Evolutionary conservation across 805 yeast genomes (phyloP), one percentile per base, ranked within the genome.

Genomic region (Myxozyma sirexii): DNA sequence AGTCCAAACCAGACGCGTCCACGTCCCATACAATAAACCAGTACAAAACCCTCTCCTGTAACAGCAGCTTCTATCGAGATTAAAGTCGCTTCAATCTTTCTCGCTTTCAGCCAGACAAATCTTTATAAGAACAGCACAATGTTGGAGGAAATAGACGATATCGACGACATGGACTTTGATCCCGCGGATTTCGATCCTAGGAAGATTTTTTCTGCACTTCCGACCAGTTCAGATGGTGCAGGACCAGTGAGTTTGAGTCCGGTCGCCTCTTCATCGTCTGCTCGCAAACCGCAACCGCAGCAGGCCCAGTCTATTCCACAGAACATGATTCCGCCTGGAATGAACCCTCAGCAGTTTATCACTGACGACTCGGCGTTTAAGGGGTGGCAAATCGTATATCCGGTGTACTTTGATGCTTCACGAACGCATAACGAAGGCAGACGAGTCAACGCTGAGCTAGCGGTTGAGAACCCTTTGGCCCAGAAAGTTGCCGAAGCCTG

Each of bases 101-200:
- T n/a, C n/a, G n/a, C n/a, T n/a, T n/a, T n/a, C n/a, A n/a, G n/a
- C n/a, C n/a, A n/a, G n/a, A n/a, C n/a, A n/a, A n/a, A n/a, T n/a
- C n/a, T n/a, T n/a, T n/a, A n/a, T n/a, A n/a, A n/a, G n/a, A n/a
- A n/a, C 7, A 33, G 26, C 35, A 59, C 17, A 49, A 66, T 69
- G 48, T 66, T 75, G 52, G 78, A 76, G 66, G 77, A 76, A 65
- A 66, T 65, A 57, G 91, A 87, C 71, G 88, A 84, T 69, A 71
- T 93, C 75, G 97, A 92, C 71, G 86, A 91, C 76, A 79, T 90
- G 84, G 97, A 93, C 69, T 87, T 90, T 88, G 97, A 92, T 74
- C 78, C 92, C 27, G 96, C 96, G 2, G 96, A 93, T 76, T 87
- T 90, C 64, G 97, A 91, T 74, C 91, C 77, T 77, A 49, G 68